phyloP scores from a whole-genome alignment of 192 early-diverging fungal species.

The Podila clonocystis region DNA sequence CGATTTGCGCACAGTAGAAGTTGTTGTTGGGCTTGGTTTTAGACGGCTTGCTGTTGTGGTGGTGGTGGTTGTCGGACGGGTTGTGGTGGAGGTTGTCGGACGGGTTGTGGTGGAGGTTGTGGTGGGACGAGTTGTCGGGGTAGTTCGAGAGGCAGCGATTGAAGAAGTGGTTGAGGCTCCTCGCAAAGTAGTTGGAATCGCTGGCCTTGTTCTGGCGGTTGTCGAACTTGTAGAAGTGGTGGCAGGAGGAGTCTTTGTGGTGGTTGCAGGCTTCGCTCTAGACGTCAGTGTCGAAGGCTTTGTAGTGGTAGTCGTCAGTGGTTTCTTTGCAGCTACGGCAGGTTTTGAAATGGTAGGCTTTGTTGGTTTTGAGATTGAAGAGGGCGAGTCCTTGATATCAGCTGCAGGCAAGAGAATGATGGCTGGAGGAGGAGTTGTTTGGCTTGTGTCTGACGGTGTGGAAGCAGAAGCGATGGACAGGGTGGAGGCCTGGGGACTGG shows the following conservation, averaged over 20 bases:
- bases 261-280: slow-evolving; percentile 11
- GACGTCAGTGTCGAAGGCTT: neutral
- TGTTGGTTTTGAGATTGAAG: slow-evolving; percentile 3
- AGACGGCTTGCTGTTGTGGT: neutral
- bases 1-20: slow-evolving; percentile 17
- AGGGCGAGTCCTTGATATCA: slow-evolving; percentile 25
- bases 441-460: neutral
- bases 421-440: neutral
- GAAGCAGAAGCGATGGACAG: neutral
- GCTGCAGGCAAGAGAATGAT: slow-evolving; percentile 35
- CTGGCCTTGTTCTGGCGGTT: slow-evolving; percentile 17
- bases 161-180: slow-evolving; percentile 28
- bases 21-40: neutral
- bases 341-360: neutral
- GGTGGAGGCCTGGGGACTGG: slow-evolving; percentile 1
- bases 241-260: slow-evolving; percentile 13
- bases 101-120: neutral
- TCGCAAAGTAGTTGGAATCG: slow-evolving; percentile 23
- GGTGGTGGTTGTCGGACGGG: neutral
- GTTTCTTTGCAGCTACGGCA: slow-evolving; percentile 11
- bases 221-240: neutral
- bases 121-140: neutral
- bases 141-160: slow-evolving; percentile 17
- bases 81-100: slow-evolving; percentile 1
- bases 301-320: slow-evolving; percentile 3